Evolutionary conservation across 148 eudicot species (phyloP).

Genomic region (Hydrangea macrophylla): DNA sequence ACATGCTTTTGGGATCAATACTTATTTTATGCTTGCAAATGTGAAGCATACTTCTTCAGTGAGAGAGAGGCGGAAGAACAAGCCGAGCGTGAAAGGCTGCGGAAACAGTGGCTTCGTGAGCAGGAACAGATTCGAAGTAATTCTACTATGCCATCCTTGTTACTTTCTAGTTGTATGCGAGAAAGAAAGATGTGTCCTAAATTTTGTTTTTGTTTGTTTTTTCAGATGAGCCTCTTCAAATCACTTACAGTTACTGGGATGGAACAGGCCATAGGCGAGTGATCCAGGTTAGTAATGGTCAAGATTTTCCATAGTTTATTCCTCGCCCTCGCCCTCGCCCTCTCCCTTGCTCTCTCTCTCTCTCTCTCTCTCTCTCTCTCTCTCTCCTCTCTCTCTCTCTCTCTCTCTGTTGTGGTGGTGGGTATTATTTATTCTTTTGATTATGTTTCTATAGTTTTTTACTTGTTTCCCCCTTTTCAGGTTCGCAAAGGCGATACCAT

Average conservation of each 20-base stretch:
- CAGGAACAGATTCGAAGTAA: conserved; percentile 84
- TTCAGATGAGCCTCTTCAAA: conserved; percentile 92
- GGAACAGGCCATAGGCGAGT: conserved; percentile 94
- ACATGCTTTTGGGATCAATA: conserved; percentile 18
- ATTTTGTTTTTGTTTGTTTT: conserved; percentile 5
- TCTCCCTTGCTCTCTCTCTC: background rate
- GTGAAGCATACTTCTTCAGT: conserved; percentile 59
- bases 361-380: conserved; percentile 2
- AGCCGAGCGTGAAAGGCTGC: conserved; percentile 90
- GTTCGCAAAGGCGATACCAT: conserved; percentile 93
- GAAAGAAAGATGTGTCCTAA: conserved; percentile 7
- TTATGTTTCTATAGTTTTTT: background rate
- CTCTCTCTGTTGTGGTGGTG: too few relatives aligned
- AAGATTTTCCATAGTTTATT: background rate
- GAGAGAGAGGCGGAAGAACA: conserved; percentile 98
- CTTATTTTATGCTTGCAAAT: conserved; percentile 28
- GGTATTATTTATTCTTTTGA: too few relatives aligned
- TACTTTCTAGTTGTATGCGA: background rate
- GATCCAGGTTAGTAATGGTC: conserved; percentile 53
- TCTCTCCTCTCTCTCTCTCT: background rate
- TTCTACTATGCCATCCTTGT: background rate
- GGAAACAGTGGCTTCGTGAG: conserved; percentile 73
- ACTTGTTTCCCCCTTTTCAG: conserved; percentile 32
- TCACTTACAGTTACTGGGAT: conserved; percentile 98
- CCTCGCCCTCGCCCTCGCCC: background rate